These are phyloP conservation scores for Pilobolus umbonatus DNA, from an alignment of 192 early-diverging fungal genomes.

Conservation along the genomic window DNA sequence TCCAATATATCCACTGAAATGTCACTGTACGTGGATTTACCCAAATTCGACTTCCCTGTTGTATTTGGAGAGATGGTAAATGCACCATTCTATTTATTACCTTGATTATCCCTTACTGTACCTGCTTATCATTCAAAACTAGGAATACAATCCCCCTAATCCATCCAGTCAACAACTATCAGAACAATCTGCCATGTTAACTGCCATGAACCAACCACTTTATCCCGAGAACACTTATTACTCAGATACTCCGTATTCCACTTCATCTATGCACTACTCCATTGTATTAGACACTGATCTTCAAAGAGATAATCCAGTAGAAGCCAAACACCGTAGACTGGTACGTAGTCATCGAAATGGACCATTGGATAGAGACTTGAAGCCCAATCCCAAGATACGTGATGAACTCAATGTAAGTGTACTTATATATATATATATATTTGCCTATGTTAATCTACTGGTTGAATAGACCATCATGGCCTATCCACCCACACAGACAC, in stretches of 20 bases:
- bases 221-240: conserved; percentile 1
- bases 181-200: conserved; percentile 9
- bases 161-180: conserved; percentile 6
- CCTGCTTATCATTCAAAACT: no score
- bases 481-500: conserved; percentile 85
- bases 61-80: conserved; percentile 82
- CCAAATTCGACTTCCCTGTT: conserved; percentile 96
- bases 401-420: conserved; percentile 87
- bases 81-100: background rate
- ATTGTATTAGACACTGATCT: conserved; percentile 81
- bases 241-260: background rate
- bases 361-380: conserved; percentile 88
- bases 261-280: conserved; percentile 12
- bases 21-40: conserved; percentile 85
- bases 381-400: conserved; percentile 93
- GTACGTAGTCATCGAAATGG: conserved; percentile 87
- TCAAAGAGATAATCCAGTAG: conserved; percentile 88
- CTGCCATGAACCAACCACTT: conserved; percentile 18
- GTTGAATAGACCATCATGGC: conserved; percentile 82
- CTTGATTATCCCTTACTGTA: background rate
- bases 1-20: conserved; percentile 52
- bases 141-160: conserved; percentile 55
- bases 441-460: no score
- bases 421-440: background rate
- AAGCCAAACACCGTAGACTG: conserved; percentile 89